Evolutionary conservation across 2,329 filamentous ascomycete species (phyloP).

Genomic region (Ophiostoma piceae): DNA sequence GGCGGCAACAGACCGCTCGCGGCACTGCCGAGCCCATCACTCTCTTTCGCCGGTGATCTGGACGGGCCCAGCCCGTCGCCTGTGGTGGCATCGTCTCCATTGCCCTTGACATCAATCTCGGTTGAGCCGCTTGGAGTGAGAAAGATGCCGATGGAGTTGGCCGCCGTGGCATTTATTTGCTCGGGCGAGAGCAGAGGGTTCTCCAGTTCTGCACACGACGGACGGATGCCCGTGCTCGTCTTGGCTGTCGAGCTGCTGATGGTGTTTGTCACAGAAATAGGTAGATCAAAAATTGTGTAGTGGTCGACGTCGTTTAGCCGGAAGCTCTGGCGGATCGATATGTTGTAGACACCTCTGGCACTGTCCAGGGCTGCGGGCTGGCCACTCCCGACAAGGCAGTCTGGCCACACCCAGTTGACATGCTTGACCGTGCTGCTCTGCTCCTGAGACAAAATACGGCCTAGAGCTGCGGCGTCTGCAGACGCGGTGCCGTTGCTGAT

Average conservation of each 20-base stretch:
- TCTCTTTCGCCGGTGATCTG: conserved; percentile 31
- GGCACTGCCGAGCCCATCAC: conserved; percentile 24
- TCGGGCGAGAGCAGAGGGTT: conserved; percentile 46
- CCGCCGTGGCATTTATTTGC: conserved; percentile 40
- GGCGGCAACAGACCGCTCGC: neutral
- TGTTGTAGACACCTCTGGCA: conserved; percentile 59
- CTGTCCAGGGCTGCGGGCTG: conserved; percentile 40
- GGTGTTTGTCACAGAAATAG: conserved; percentile 61
- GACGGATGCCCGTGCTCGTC: conserved; percentile 34
- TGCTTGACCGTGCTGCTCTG: conserved; percentile 66
- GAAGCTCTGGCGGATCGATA: conserved; percentile 67
- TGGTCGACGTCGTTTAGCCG: conserved; percentile 57
- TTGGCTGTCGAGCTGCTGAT: conserved; percentile 43
- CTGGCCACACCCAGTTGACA: conserved; percentile 66
- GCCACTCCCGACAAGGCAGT: conserved; percentile 60
- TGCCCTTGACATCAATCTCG: conserved; percentile 37
- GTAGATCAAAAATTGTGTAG: conserved; percentile 67
- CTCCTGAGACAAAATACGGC: conserved; percentile 60
- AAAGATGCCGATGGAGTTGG: conserved; percentile 45
- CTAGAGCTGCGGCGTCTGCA: conserved; percentile 53
- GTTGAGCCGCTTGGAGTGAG: conserved; percentile 50
- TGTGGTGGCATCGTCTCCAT: conserved; percentile 22
- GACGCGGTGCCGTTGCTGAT: conserved; percentile 58
- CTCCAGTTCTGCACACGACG: conserved; percentile 45
- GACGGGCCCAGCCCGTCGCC: conserved; percentile 23